Conservation (phyloP, 805 yeast species). For the Wickerhamiella vanderwaltii region DNA sequence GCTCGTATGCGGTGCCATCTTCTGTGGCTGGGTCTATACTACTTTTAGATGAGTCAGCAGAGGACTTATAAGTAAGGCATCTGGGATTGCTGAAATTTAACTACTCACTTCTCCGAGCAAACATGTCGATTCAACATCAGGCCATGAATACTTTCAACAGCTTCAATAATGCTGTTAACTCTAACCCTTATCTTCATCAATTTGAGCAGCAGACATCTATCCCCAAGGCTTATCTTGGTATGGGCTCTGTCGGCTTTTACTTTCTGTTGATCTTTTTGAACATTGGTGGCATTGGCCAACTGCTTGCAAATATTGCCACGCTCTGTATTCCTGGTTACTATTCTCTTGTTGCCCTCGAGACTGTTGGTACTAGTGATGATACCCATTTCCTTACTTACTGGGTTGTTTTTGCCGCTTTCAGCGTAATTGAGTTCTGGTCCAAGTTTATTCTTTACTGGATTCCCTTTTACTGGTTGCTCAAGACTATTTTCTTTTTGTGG, state of each 20-base stretch:
- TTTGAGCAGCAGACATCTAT: slow-evolving; percentile 28
- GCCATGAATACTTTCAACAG: slow-evolving; percentile 10
- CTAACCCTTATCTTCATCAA: slow-evolving; percentile 24
- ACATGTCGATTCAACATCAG: slow-evolving; percentile 10
- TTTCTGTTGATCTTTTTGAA: slow-evolving; percentile 72
- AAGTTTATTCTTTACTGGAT: slow-evolving; percentile 85
- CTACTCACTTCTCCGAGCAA: no score
- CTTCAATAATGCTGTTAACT: slow-evolving; percentile 25
- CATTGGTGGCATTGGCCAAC: slow-evolving; percentile 90
- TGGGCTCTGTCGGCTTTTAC: slow-evolving; percentile 54
- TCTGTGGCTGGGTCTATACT: no score
- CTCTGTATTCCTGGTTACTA: slow-evolving; percentile 82
- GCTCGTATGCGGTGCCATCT: no score
- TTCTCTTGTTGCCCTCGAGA: slow-evolving; percentile 73
- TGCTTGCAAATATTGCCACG: slow-evolving; percentile 84
- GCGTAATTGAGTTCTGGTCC: slow-evolving; percentile 92
- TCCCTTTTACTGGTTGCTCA: slow-evolving; percentile 92
- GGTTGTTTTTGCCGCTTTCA: slow-evolving; percentile 93
- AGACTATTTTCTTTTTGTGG: slow-evolving; percentile 77
- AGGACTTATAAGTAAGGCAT: no score
- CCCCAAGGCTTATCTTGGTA: slow-evolving; percentile 78
- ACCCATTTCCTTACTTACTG: slow-evolving; percentile 85
- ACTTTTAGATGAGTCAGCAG: not conserved
- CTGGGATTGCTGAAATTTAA: no score
- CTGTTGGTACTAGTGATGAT: slow-evolving; percentile 60